Percentiles rank a stretch among this genome's conserved stretches.
These are phyloP conservation scores for Trichoderma parareesei DNA, from an alignment of 495 filamentous ascomycete species.

Conservation along the genomic window DNA sequence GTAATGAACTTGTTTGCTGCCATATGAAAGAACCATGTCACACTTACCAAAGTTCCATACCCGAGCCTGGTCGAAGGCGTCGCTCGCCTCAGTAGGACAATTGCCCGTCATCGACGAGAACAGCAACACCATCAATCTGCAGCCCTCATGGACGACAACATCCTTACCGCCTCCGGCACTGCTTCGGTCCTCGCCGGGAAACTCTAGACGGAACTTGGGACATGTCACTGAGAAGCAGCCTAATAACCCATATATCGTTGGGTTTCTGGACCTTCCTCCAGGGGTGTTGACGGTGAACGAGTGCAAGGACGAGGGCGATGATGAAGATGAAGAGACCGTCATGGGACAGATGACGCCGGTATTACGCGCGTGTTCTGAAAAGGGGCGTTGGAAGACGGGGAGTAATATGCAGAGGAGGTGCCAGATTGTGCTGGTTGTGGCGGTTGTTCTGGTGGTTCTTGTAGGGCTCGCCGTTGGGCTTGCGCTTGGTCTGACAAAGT, in stretches of 20 bases:
- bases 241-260: neutral
- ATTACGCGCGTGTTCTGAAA: neutral
- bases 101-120: slow-evolving; percentile 13
- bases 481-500: slow-evolving; percentile 35
- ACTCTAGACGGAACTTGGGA: neutral
- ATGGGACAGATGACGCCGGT: neutral
- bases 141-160: neutral
- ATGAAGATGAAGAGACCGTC: neutral
- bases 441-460: slow-evolving; percentile 25
- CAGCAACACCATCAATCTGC: neutral
- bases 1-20: neutral
- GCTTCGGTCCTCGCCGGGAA: neutral
- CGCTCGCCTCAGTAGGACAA: slow-evolving; percentile 7
- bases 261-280: neutral
- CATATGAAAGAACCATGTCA: neutral
- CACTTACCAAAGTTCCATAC: neutral
- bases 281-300: neutral
- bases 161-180: neutral
- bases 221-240: no score
- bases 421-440: slow-evolving; percentile 33
- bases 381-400: neutral
- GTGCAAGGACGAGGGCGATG: neutral
- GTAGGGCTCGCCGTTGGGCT: slow-evolving; percentile 38
- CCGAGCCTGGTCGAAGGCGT: neutral
- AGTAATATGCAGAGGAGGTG: slow-evolving; percentile 17